Conservation (phyloP, 306 rosid species). For the Alnus glutinosa region DNA sequence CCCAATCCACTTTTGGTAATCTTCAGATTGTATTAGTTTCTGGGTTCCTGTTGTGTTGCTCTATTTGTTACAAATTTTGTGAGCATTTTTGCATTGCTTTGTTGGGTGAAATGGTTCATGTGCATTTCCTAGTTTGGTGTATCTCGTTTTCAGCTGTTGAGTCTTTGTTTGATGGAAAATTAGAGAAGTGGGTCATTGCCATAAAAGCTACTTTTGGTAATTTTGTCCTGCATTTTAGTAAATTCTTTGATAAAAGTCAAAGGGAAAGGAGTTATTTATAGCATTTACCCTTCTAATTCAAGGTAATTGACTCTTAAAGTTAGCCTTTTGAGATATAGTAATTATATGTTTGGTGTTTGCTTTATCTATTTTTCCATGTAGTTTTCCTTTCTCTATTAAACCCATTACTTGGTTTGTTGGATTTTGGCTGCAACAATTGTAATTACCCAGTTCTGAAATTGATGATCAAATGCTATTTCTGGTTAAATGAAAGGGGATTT, state of each 20-base stretch:
- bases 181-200: constrained; percentile 12
- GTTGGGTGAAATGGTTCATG: constrained; percentile 20
- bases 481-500: constrained; percentile 55
- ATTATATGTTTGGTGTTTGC: neutral
- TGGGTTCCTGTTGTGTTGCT: constrained; percentile 22
- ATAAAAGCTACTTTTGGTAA: constrained; percentile 14
- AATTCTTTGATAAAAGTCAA: neutral
- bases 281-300: neutral
- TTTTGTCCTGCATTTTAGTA: neutral
- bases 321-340: neutral
- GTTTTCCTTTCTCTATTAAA: no score
- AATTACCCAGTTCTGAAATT: constrained; percentile 21
- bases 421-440: neutral
- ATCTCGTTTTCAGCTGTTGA: constrained; percentile 15
- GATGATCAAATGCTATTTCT: constrained; percentile 13
- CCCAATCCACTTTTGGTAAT: constrained; percentile 68
- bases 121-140: constrained; percentile 5
- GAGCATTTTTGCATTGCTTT: neutral
- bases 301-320: neutral
- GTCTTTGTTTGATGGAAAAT: constrained; percentile 22
- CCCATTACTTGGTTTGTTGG: neutral
- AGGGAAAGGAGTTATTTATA: neutral
- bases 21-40: constrained; percentile 11
- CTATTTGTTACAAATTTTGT: constrained; percentile 5
- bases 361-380: neutral